Conservation (phyloP, 345 rosid species). For the Trapa bicornis region DNA sequence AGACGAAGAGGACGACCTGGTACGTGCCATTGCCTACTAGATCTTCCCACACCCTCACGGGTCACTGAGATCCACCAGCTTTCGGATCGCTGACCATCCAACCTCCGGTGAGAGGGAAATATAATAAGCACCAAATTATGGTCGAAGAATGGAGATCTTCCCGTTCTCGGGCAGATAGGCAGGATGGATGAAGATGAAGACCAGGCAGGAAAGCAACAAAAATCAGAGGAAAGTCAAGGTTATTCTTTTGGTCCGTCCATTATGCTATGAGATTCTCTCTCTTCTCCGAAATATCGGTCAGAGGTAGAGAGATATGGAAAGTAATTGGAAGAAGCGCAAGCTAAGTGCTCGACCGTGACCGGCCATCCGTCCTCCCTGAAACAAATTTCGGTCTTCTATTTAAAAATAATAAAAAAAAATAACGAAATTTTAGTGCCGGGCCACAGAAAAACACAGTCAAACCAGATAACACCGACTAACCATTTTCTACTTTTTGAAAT, state of each 20-base stretch:
- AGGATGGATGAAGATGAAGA: not conserved
- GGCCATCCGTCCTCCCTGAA: not conserved
- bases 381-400: too few relatives aligned
- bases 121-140: not conserved
- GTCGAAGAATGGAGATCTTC: not conserved
- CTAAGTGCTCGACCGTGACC: not conserved
- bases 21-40: conserved; percentile 24
- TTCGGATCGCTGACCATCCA: not conserved
- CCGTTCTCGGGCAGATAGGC: not conserved
- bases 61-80: not conserved
- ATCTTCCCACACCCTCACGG: not conserved
- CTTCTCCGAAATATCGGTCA: not conserved
- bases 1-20: conserved; percentile 31
- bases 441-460: too few relatives aligned
- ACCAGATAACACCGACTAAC: too few relatives aligned
- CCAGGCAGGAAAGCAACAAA: not conserved
- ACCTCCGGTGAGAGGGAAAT: not conserved
- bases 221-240: not conserved
- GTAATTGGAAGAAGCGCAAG: not conserved
- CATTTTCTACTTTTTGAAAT: too few relatives aligned
- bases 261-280: not conserved
- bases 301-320: not conserved
- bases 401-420: too few relatives aligned
- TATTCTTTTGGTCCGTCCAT: not conserved
- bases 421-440: too few relatives aligned